A percentile compares a stretch with the other conserved stretches of the same genome.
These are phyloP conservation scores for Populus tomentosa DNA, from an alignment of 441 rosid genomes.

Conservation along the genomic window DNA sequence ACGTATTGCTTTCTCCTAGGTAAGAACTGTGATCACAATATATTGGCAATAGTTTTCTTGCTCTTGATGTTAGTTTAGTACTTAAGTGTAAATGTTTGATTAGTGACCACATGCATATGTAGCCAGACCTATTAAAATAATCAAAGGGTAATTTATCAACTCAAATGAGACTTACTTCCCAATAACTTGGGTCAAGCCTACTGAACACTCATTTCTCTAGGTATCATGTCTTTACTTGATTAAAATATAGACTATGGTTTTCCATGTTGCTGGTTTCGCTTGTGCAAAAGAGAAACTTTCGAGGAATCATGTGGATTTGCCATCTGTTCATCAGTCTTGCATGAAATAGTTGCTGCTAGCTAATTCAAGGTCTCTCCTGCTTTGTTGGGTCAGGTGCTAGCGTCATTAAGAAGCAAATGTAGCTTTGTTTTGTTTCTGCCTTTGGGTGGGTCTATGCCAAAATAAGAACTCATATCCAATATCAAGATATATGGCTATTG, in stretches of 20 bases:
- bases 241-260: too few relatives aligned
- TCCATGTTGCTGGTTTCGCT: not conserved
- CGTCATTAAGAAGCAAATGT: not conserved
- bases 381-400: not conserved
- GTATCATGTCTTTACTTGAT: not conserved
- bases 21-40: not conserved
- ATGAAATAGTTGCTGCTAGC: not conserved
- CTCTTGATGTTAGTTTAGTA: constrained; percentile 14
- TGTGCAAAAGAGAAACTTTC: not conserved
- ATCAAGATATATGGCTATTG: not conserved
- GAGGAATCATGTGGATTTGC: not conserved
- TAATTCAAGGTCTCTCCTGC: not conserved
- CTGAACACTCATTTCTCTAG: not conserved
- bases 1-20: constrained; percentile 23
- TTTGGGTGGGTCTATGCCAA: not conserved
- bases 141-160: not conserved
- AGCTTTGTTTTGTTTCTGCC: not conserved
- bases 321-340: not conserved
- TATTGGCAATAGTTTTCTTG: constrained; percentile 13
- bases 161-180: constrained; percentile 1
- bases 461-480: not conserved
- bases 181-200: constrained; percentile 1
- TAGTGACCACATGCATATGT: not conserved
- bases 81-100: constrained; percentile 2
- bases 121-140: constrained; percentile 4